Evolutionary conservation across 148 eudicot species (phyloP).

Genomic region (Amaranthus hypochondriacus): DNA sequence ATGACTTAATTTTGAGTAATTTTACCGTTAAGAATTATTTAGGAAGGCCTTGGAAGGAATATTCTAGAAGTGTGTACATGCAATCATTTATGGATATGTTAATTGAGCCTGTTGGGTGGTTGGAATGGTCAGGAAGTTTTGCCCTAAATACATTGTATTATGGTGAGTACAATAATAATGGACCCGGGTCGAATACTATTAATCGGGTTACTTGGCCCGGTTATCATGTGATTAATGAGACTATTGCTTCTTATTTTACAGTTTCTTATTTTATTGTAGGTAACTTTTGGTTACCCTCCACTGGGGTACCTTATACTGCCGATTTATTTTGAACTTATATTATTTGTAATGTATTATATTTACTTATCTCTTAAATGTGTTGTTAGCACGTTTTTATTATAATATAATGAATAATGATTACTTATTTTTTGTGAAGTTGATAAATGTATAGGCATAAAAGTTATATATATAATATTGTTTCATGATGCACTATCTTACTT

Average conservation of each 20-base stretch:
- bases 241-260: slow-evolving; percentile 16
- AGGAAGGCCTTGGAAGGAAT: slow-evolving; percentile 46
- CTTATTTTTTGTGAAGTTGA: too few relatives aligned
- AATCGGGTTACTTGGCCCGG: slow-evolving; percentile 40
- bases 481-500: too few relatives aligned
- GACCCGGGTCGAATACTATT: slow-evolving; percentile 29
- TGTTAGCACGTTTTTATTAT: too few relatives aligned
- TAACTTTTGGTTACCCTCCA: slow-evolving; percentile 24
- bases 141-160: slow-evolving; percentile 38
- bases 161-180: slow-evolving; percentile 33
- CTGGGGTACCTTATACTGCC: slow-evolving; percentile 18
- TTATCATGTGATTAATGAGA: slow-evolving; percentile 18
- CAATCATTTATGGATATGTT: slow-evolving; percentile 26
- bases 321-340: neutral
- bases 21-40: slow-evolving; percentile 21
- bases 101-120: slow-evolving; percentile 36
- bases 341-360: too few relatives aligned
- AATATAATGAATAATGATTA: too few relatives aligned
- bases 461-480: too few relatives aligned
- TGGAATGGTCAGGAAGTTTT: slow-evolving; percentile 31
- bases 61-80: slow-evolving; percentile 30
- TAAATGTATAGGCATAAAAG: too few relatives aligned
- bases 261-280: slow-evolving; percentile 18
- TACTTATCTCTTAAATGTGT: too few relatives aligned
- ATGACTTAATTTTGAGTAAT: slow-evolving; percentile 18